A percentile compares a stretch with the other conserved stretches of the same genome.
phyloP scores from a whole-genome alignment of 2,329 filamentous ascomycete species.

The Colletotrichum noveboracense region DNA sequence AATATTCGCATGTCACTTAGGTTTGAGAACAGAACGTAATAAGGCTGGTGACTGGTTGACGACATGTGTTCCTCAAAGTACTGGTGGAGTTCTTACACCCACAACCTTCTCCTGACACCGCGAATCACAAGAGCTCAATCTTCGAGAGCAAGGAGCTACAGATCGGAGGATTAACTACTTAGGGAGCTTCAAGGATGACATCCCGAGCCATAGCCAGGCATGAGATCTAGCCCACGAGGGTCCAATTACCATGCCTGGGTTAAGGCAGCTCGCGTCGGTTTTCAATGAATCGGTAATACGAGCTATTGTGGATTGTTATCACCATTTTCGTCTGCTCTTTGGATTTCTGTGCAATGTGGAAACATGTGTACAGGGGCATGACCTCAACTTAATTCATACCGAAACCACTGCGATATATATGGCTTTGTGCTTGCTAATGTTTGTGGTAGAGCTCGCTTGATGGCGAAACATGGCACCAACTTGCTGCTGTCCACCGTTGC shows the following conservation, averaged over 20 bases:
- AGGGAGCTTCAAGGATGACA: background rate
- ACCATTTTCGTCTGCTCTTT: fast-evolving
- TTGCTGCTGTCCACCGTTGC: background rate
- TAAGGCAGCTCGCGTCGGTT: background rate
- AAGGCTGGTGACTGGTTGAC: background rate
- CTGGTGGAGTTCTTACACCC: background rate
- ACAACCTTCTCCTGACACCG: background rate
- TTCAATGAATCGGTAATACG: background rate
- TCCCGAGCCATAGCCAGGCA: background rate
- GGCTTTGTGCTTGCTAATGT: background rate
- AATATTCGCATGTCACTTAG: no score
- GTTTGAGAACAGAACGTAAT: background rate
- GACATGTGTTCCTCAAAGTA: background rate
- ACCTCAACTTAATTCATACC: background rate
- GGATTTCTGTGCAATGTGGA: background rate
- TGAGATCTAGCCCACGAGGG: background rate
- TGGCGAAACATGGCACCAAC: background rate
- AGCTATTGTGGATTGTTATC: background rate
- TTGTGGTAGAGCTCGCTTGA: background rate
- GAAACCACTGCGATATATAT: background rate
- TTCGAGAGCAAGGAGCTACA: background rate
- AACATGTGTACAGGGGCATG: background rate
- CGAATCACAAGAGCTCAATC: background rate
- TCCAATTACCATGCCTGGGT: background rate
- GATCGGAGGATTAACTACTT: background rate